Evolutionary conservation across 306 rosid genomes (phyloP).

Genomic region (Chamaecrista fasciculata): DNA sequence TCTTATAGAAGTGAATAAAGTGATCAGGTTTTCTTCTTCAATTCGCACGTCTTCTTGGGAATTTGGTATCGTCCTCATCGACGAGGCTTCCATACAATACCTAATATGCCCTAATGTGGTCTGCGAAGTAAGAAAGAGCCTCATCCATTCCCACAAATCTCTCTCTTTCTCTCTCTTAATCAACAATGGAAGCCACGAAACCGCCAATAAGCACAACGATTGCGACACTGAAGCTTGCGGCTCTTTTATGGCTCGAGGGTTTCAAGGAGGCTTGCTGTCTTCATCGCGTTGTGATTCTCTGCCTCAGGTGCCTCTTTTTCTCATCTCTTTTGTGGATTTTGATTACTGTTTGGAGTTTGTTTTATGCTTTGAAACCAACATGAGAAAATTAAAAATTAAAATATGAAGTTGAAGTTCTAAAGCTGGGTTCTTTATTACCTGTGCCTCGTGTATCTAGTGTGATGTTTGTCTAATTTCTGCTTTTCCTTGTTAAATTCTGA

Average conservation of each 20-base stretch:
- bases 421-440: not conserved
- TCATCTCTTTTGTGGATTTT: not conserved
- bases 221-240: conserved; percentile 33
- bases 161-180: not conserved
- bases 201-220: not conserved
- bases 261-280: conserved; percentile 79
- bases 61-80: no score
- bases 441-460: not conserved
- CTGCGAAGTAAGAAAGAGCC: no score
- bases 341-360: not conserved
- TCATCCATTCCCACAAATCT: not conserved
- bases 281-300: conserved; percentile 78
- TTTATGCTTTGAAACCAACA: not conserved
- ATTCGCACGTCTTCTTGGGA: not conserved
- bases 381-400: not conserved
- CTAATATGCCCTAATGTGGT: not conserved
- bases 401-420: not conserved
- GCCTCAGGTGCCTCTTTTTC: conserved; percentile 41
- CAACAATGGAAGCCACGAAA: not conserved
- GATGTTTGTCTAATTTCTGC: not conserved
- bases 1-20: no score
- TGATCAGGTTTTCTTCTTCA: no score
- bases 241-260: conserved; percentile 66
- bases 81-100: not conserved
- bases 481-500: not conserved